Base-by-base conservation (phyloP, 768 basidiomycete genomes). In the Kwoniella dejecticola region DNA sequence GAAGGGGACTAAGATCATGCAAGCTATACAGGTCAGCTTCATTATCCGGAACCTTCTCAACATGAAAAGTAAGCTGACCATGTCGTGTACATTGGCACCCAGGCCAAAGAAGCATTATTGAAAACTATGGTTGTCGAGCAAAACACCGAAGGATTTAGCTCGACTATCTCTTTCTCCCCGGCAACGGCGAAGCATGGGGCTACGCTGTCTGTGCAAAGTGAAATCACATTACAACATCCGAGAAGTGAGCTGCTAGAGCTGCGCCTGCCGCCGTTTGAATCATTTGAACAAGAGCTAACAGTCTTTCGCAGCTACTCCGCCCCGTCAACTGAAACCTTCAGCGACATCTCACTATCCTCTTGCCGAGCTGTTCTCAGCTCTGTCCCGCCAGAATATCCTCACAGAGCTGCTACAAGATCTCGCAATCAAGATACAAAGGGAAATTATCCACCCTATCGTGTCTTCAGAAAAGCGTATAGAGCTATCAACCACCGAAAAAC, bases 301-400 rank as follows among this genome's bases (percentile, higher is more conserved):
- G 17, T 29, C 48, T 21, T 11, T 21, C 40, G 38, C 21, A 61
- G 60, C 26, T 19, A 47, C 52, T 7, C 60, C 44, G 15, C 60
- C 60, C 3, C 30, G 44, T 7, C 31, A 62, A 23, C 45, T 62
- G 15, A 26, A 33, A 3, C 21, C 41, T 19, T 19, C 40, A 21
- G 19, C 27, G 3, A 46, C 55, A 21, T 52, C 62, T 6, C 55
- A 61, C 6, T 71, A 71, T 54, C 31, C 65, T 8, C 56, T 71
- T n/a, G 10, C 57, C 1, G 52, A 67, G n/a, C 58, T 71, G n/a
- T 67, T 58, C 50, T 15, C 38, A 23, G 57, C 57, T 4, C 52
- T 69, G 3, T 58, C 53, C 12, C 19, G 58, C 84, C 87, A 26
- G 76, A 86, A 45, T 79, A 79, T 63, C 6, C 59, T 77, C 0